Evolutionary conservation across 495 filamentous ascomycete species (phyloP), one percentile per base, ranked within the genome.

Genomic region (Amphirosellinia nigrospora): DNA sequence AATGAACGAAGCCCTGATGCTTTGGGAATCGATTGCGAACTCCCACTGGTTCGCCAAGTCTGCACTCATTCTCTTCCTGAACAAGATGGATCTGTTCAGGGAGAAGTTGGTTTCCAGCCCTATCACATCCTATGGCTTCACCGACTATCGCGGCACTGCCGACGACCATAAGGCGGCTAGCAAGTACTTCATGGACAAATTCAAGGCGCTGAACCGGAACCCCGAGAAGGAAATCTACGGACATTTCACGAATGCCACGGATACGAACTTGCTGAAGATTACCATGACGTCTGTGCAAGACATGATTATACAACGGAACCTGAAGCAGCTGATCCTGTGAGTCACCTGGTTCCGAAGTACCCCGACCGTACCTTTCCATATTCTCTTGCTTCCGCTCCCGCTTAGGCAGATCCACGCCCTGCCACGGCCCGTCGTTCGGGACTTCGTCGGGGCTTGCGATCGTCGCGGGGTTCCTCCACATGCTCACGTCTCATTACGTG

Each of bases 1-100:
- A 95, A 99, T 99, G 96, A 95, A 97, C 81, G 96, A 99, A 82
- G 96, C 96, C 5, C 86, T 99, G 70, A 98, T 97, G 90, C 87
- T 99, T 21, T 99, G 97, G 82, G 96, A 99, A 81, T 97, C 93
- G 11, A 94, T 99, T 73, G 93, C 93, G 77, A 98, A 98, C 77
- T 97, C 94, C 28, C 91, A 96, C 74, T 99, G 96, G 95, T 99
- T 99, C 82, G 91, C 94, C 74, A 93, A 92, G 73, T 97, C 96
- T 50, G 92, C 96, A 21, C 93, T 99, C 75, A 99, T 99, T 71
- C 88, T 99, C 46, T 99, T 99, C 85, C 86, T 99, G 67, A 99
- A 99, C 89, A 99, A 99, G 87, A 97, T 97, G 81, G 96, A 99
- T 82, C 87, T 98, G 19, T 99, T 99, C 88, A 94, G 90, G 78